Evolutionary conservation across 1,284 basidiomycete genomes (phyloP).

Genomic region (Bondarzewia mesenterica): DNA sequence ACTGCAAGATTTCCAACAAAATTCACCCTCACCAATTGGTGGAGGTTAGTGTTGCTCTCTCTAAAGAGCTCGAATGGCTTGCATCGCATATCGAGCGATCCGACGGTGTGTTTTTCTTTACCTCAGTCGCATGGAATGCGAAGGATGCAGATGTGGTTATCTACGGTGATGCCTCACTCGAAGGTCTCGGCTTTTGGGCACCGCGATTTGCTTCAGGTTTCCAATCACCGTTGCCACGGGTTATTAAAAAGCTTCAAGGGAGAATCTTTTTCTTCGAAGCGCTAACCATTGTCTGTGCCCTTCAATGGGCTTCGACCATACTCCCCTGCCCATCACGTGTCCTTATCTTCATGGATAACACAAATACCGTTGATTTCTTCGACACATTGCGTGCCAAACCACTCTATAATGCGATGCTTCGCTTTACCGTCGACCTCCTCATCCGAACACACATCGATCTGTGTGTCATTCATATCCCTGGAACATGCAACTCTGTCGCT

Average conservation of each 20-base stretch:
- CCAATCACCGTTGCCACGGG: background rate
- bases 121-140: background rate
- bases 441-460: constrained; percentile 14
- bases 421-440: constrained; percentile 16
- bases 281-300: background rate
- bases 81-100: too few relatives aligned
- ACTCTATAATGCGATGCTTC: constrained; percentile 23
- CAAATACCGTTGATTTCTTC: constrained; percentile 23
- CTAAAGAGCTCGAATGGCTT: background rate
- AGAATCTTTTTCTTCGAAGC: background rate
- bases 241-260: background rate
- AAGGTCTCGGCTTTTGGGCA: background rate
- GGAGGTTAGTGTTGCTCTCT: background rate
- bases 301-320: background rate
- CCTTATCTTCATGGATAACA: background rate
- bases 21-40: background rate
- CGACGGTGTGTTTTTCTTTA: background rate
- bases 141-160: background rate
- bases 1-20: background rate
- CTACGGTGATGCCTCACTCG: background rate
- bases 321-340: background rate
- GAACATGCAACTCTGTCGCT: constrained; percentile 16
- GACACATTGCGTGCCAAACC: constrained; percentile 18
- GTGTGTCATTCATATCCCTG: constrained; percentile 20
- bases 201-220: background rate